Base-by-base conservation (phyloP, 2,329 filamentous ascomycete genomes). In the Xylariaceae sp. region DNA sequence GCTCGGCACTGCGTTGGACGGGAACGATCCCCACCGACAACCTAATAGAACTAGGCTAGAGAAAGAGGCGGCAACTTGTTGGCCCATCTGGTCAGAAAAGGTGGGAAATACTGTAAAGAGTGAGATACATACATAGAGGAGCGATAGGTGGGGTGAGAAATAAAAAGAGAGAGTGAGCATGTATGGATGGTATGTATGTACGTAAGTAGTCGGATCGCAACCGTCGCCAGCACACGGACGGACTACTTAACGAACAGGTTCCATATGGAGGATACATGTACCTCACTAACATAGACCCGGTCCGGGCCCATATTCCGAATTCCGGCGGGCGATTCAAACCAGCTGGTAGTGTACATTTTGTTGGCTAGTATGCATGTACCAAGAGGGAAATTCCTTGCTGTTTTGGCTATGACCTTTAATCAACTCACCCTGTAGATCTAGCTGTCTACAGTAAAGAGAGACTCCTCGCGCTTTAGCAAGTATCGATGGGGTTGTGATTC, bases 241-340 rank as follows among this genome's bases (percentile, higher is more conserved):
- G 51, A 57, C 45, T 49, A 43, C 7, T 18, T n/a, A n/a, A n/a
- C n/a, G n/a, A n/a, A n/a, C n/a, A n/a, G n/a, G n/a, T n/a, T n/a
- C n/a, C n/a, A n/a, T n/a, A n/a, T n/a, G n/a, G n/a, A n/a, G n/a
- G n/a, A n/a, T n/a, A n/a, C n/a, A n/a, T n/a, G n/a, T n/a, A n/a
- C n/a, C n/a, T n/a, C n/a, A n/a, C n/a, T n/a, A n/a, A n/a, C n/a
- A n/a, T n/a, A n/a, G n/a, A 44, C 14, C 43, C 20, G 20, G 43
- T 20, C 32, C 60, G 57, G 60, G 52, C 52, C 20, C 21, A 41
- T 42, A 40, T 52, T 58, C 60, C 60, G 60, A 55, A 40, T 62
- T 58, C 57, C 60, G 57, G 57, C 45, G 51, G 47, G 52, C 52
- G 49, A 56, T 37, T 37, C n/a, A n/a, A n/a, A n/a, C n/a, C n/a